A percentile compares a stretch with the other conserved stretches of the same genome.
Evolutionary conservation across 163 green algal genomes (phyloP).

Genomic region (Scenedesmus sp.): DNA sequence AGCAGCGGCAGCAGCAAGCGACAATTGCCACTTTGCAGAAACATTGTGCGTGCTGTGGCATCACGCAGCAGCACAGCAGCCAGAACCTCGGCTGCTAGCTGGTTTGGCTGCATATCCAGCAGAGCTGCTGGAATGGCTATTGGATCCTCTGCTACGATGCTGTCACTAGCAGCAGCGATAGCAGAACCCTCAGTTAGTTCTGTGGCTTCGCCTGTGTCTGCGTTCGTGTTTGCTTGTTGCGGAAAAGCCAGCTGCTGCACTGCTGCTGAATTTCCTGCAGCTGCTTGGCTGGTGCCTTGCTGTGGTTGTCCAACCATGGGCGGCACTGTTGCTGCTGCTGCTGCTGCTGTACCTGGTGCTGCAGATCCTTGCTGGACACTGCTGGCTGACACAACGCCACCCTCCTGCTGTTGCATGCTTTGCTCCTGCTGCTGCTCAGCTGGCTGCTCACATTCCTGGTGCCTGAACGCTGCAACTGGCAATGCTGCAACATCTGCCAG

Average conservation of each 20-base stretch:
- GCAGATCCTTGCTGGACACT: not conserved
- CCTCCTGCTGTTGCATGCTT: not conserved
- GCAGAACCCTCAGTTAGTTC: not conserved
- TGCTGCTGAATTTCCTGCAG: not conserved
- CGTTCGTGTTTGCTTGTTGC: not conserved
- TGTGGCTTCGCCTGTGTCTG: not conserved
- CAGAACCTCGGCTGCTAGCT: slow-evolving; percentile 42
- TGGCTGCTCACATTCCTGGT: not conserved
- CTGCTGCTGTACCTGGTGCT: not conserved
- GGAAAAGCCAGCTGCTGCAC: not conserved
- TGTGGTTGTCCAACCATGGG: not conserved
- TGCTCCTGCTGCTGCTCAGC: not conserved
- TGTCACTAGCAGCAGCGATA: not conserved
- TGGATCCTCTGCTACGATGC: not conserved
- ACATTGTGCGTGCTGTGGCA: not conserved
- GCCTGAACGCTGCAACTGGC: not conserved
- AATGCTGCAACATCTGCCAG: slow-evolving; percentile 25
- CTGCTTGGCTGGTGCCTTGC: not conserved
- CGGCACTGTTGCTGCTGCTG: not conserved
- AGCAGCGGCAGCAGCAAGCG: slow-evolving; percentile 27
- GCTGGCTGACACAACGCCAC: not conserved
- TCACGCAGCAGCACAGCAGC: slow-evolving; percentile 37
- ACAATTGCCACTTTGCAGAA: not conserved
- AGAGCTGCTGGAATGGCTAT: not conserved
- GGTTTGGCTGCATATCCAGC: not conserved